Evolutionary conservation across 345 rosid genomes (phyloP).

Genomic region (Gossypium turneri): DNA sequence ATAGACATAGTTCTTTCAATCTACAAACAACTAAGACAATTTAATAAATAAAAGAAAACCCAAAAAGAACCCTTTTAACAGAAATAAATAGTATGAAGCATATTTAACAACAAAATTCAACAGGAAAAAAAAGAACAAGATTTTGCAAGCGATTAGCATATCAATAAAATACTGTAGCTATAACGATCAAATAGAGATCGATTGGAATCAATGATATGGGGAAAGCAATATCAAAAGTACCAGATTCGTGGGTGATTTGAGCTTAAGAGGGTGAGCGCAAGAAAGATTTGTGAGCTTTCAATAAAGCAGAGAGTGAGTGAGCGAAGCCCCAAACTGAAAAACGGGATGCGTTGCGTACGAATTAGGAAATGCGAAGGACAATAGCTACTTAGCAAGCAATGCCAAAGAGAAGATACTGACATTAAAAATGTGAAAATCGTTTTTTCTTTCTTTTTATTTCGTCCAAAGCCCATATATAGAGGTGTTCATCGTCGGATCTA

Average conservation of each 20-base stretch:
- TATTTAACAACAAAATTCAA: background rate
- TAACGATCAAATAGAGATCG: background rate
- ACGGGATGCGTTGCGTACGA: slow-evolving; percentile 11
- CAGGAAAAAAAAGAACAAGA: background rate
- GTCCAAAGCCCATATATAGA: background rate
- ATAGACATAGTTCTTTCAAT: background rate
- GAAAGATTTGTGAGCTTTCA: background rate
- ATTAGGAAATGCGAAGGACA: background rate
- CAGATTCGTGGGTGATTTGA: background rate
- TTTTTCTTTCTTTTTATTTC: background rate
- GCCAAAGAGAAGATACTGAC: background rate
- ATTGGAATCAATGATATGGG: background rate
- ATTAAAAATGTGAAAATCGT: background rate
- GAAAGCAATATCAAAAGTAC: slow-evolving; percentile 9
- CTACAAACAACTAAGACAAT: no score
- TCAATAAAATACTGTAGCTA: slow-evolving; percentile 5
- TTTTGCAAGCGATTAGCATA: slow-evolving; percentile 1
- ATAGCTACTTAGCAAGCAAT: background rate
- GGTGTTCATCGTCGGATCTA: no score
- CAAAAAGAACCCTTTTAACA: background rate
- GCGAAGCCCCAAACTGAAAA: background rate
- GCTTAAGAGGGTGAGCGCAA: background rate
- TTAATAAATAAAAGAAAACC: background rate
- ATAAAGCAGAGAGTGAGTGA: background rate
- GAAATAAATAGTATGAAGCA: background rate